Evolutionary conservation across 2,329 filamentous ascomycete genomes (phyloP).

Genomic region (Emergomyces pasteurianus): DNA sequence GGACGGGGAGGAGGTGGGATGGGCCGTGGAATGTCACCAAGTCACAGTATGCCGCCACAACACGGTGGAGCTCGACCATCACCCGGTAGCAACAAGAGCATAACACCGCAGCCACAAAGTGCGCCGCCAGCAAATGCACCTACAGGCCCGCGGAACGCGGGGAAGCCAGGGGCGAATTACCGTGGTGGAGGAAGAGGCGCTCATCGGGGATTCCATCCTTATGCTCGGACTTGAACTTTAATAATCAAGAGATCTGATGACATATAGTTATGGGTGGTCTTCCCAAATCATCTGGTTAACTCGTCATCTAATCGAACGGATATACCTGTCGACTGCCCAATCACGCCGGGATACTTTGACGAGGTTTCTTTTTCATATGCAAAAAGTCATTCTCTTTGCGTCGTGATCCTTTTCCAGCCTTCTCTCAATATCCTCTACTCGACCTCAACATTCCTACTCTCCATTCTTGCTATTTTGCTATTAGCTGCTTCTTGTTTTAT

Average conservation of each 20-base stretch:
- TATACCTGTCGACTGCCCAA: neutral
- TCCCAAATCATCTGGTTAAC: neutral
- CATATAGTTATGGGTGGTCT: neutral
- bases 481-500: neutral
- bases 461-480: neutral
- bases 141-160: constrained; percentile 91
- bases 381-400: neutral
- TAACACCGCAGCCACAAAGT: constrained; percentile 34
- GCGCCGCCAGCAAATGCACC: constrained; percentile 68
- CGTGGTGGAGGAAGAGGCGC: constrained; percentile 74
- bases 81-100: constrained; percentile 27
- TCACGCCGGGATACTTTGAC: neutral
- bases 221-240: constrained; percentile 35
- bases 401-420: neutral
- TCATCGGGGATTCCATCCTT: constrained; percentile 67
- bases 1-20: constrained; percentile 28
- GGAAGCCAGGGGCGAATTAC: constrained; percentile 83
- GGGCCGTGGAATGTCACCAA: constrained; percentile 27
- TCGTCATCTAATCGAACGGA: neutral
- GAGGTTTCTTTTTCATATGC: neutral
- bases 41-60: constrained; percentile 23
- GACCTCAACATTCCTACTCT: neutral
- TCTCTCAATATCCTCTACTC: neutral
- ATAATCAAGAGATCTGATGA: neutral
- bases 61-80: constrained; percentile 19